Percentiles rank a stretch among this genome's conserved stretches.
These are phyloP conservation scores for Daedalea quercina DNA, from an alignment of 768 basidiomycete genomes.

Conservation along the genomic window DNA sequence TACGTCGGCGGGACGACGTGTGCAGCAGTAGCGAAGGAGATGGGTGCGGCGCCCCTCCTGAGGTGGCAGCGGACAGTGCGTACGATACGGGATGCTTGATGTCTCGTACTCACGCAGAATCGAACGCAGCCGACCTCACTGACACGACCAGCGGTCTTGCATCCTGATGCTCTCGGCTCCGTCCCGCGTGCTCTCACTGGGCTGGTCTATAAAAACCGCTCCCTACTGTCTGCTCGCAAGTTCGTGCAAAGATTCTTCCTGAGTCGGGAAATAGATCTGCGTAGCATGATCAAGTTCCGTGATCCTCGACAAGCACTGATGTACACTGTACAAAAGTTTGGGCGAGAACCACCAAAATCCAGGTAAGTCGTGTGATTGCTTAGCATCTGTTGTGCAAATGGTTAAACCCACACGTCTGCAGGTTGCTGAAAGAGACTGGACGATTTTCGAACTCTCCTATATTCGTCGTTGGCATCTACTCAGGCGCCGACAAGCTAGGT, in stretches of 20 bases:
- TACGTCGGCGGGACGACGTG: slow-evolving; percentile 85
- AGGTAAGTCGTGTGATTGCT: slow-evolving; percentile 40
- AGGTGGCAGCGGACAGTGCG: slow-evolving; percentile 78
- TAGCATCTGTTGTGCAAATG: background rate
- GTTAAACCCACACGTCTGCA: slow-evolving; percentile 23
- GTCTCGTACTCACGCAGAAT: background rate
- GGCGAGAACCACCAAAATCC: slow-evolving; percentile 59
- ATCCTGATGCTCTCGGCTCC: slow-evolving; percentile 84
- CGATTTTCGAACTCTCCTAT: slow-evolving; percentile 85
- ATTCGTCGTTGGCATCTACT: slow-evolving; percentile 94
- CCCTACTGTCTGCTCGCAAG: slow-evolving; percentile 76
- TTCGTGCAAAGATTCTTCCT: slow-evolving; percentile 91
- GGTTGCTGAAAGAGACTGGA: slow-evolving; percentile 89
- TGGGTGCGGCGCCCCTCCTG: slow-evolving; percentile 70
- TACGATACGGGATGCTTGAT: slow-evolving; percentile 8
- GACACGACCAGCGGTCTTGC: slow-evolving; percentile 47
- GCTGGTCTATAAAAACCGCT: slow-evolving; percentile 82
- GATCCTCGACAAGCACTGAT: slow-evolving; percentile 75
- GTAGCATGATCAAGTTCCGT: slow-evolving; percentile 70
- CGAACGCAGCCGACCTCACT: slow-evolving; percentile 38
- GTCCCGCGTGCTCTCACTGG: slow-evolving; percentile 84
- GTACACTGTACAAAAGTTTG: slow-evolving; percentile 66
- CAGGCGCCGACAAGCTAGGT: slow-evolving; percentile 76
- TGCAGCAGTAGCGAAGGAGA: slow-evolving; percentile 78
- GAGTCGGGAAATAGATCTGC: slow-evolving; percentile 75